phyloP scores from a whole-genome alignment of 2,329 filamentous ascomycete genomes.

The Penicillium sp. region DNA sequence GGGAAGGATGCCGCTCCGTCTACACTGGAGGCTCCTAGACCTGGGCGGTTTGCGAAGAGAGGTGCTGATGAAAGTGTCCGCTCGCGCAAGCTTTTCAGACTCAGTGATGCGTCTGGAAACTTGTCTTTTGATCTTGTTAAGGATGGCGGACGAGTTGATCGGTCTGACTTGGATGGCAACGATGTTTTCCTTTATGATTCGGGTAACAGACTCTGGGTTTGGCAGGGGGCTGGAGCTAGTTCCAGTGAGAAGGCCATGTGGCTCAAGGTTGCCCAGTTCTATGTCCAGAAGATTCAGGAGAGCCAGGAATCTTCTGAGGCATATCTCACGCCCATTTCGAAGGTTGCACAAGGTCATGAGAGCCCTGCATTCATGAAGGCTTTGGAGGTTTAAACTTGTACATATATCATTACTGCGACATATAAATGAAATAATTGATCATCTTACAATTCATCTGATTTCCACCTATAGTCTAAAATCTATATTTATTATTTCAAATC shows the following conservation, averaged over 20 bases:
- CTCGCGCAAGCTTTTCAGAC: conserved; percentile 56
- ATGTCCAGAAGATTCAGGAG: conserved; percentile 30
- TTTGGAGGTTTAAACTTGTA: conserved; percentile 18
- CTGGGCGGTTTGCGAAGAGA: conserved; percentile 27
- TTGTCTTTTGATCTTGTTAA: conserved; percentile 60
- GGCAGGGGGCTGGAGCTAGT: conserved; percentile 63
- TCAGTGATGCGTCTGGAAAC: conserved; percentile 61
- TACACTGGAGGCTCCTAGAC: conserved; percentile 46
- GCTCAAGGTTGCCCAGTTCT: conserved; percentile 40
- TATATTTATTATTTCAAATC: conserved; percentile 8
- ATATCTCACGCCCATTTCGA: conserved; percentile 30
- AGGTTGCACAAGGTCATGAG: conserved; percentile 33
- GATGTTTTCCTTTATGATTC: conserved; percentile 65
- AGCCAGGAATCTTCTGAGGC: conserved; percentile 21
- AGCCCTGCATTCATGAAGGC: conserved; percentile 32
- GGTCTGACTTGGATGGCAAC: conserved; percentile 64
- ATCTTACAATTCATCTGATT: neutral
- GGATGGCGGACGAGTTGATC: conserved; percentile 44
- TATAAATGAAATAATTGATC: neutral
- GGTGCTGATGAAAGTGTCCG: conserved; percentile 17
- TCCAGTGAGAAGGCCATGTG: conserved; percentile 59
- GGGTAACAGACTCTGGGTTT: conserved; percentile 63
- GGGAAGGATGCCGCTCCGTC: conserved; percentile 47
- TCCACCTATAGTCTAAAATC: neutral
- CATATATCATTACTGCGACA: conserved; percentile 1